Conservation (phyloP, 352 stramenopile genomes). For the Globisporangium cederbergense region DNA sequence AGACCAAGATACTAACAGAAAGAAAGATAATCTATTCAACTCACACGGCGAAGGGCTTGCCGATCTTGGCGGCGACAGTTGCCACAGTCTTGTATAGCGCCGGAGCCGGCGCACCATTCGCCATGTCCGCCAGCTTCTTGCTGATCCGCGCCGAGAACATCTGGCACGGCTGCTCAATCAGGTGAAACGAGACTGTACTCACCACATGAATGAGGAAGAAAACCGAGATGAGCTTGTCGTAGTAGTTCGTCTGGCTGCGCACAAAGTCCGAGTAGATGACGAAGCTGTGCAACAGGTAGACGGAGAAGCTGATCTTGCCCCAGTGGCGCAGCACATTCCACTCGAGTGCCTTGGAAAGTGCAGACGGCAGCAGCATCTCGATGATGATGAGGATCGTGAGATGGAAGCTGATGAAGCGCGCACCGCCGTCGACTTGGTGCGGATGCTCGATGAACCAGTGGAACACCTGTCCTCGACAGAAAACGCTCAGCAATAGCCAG, state of each 20-base stretch:
- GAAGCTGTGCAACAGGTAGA: conserved; percentile 45
- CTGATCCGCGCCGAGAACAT: conserved; percentile 27
- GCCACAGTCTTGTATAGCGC: too few relatives aligned
- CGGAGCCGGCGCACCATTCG: too few relatives aligned
- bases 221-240: too few relatives aligned
- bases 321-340: conserved; percentile 18
- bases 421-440: too few relatives aligned
- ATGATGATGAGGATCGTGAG: background rate
- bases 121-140: conserved; percentile 7
- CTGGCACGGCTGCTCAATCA: conserved; percentile 47
- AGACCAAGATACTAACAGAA: too few relatives aligned
- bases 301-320: conserved; percentile 35
- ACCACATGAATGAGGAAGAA: conserved; percentile 26
- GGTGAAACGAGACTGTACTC: conserved; percentile 30
- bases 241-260: too few relatives aligned
- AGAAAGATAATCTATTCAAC: too few relatives aligned
- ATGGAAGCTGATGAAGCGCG: too few relatives aligned
- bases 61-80: too few relatives aligned
- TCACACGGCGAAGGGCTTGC: too few relatives aligned
- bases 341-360: background rate
- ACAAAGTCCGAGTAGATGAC: too few relatives aligned
- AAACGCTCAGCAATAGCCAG: conserved; percentile 26
- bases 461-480: conserved; percentile 29
- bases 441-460: conserved; percentile 22
- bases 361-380: conserved; percentile 14